These are phyloP conservation scores for Boletus holoroseus DNA, from an alignment of 1,284 basidiomycete genomes.

Conservation along the genomic window DNA sequence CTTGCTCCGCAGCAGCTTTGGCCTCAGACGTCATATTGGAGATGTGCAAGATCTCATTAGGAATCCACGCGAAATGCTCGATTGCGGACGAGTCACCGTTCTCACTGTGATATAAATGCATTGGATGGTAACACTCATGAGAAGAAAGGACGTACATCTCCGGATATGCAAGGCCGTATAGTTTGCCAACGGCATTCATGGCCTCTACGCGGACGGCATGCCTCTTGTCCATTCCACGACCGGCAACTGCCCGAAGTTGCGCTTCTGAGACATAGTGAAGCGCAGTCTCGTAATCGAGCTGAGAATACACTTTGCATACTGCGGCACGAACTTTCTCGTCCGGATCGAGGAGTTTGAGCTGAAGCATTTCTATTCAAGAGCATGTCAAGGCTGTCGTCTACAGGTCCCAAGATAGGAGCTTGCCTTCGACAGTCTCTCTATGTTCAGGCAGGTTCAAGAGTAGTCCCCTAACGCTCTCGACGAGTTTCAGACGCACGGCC, in stretches of 20 bases:
- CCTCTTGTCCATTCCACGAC: conserved; percentile 83
- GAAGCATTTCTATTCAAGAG: conserved; percentile 49
- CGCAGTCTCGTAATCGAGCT: conserved; percentile 87
- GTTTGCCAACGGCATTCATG: conserved; percentile 67
- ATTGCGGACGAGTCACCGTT: conserved; percentile 70
- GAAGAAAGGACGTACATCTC: conserved; percentile 68
- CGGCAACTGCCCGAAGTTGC: conserved; percentile 63
- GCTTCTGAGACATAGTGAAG: conserved; percentile 72
- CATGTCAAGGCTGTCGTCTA: conserved; percentile 10
- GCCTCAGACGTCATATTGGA: conserved; percentile 49
- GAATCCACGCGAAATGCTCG: conserved; percentile 92
- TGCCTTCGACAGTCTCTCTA: conserved; percentile 68
- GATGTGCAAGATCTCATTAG: conserved; percentile 63
- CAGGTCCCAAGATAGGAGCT: conserved; percentile 9
- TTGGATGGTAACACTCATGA: not conserved
- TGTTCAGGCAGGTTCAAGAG: conserved; percentile 66
- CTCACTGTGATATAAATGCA: conserved; percentile 53
- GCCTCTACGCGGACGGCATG: conserved; percentile 79
- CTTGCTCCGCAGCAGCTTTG: conserved; percentile 57
- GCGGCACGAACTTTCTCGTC: conserved; percentile 90
- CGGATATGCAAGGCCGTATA: conserved; percentile 80
- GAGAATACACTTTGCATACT: conserved; percentile 75
- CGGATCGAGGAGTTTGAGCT: conserved; percentile 73
- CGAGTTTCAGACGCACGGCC: conserved; percentile 71
- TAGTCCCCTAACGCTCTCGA: conserved; percentile 65